Percentiles rank a stretch among this genome's conserved stretches.
Conservation (phyloP, 441 rosid species). For the Adansonia grandidieri region DNA sequence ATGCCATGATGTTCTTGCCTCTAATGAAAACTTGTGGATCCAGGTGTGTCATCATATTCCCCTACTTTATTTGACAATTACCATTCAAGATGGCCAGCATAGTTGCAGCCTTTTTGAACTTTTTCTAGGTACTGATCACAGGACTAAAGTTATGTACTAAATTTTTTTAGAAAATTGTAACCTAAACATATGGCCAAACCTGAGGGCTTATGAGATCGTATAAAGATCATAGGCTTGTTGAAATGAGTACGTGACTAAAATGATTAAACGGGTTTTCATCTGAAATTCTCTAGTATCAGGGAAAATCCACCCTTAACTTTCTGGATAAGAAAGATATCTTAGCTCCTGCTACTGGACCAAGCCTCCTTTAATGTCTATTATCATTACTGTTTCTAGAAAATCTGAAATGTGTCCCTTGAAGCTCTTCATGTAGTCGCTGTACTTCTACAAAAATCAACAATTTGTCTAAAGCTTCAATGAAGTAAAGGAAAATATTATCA, state of each 20-base stretch:
- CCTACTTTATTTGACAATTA: too few species aligned
- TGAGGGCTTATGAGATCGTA: too few species aligned
- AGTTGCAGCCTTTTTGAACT: too few species aligned
- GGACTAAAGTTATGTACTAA: too few species aligned
- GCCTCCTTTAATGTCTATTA: constrained; percentile 76
- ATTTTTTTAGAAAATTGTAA: too few species aligned
- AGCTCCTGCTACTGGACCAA: constrained; percentile 87
- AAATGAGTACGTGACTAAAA: not conserved
- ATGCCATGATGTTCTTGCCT: too few species aligned
- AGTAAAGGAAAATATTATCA: not conserved
- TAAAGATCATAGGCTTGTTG: not conserved
- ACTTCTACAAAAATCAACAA: constrained; percentile 45
- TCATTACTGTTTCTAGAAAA: constrained; percentile 57
- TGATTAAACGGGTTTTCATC: constrained; percentile 38
- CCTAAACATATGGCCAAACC: too few species aligned
- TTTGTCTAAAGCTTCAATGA: not conserved
- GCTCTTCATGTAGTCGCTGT: constrained; percentile 78
- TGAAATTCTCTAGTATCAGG: constrained; percentile 88
- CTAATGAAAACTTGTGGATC: too few species aligned
- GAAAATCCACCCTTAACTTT: constrained; percentile 71
- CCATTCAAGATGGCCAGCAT: too few species aligned
- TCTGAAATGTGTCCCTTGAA: constrained; percentile 73
- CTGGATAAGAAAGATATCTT: constrained; percentile 74
- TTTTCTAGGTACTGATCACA: too few species aligned
- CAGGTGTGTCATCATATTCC: too few species aligned